Evolutionary conservation across 2,329 filamentous ascomycete species (phyloP), one percentile per base, ranked within the genome.

Genomic region (Scedosporium aurantiacum): DNA sequence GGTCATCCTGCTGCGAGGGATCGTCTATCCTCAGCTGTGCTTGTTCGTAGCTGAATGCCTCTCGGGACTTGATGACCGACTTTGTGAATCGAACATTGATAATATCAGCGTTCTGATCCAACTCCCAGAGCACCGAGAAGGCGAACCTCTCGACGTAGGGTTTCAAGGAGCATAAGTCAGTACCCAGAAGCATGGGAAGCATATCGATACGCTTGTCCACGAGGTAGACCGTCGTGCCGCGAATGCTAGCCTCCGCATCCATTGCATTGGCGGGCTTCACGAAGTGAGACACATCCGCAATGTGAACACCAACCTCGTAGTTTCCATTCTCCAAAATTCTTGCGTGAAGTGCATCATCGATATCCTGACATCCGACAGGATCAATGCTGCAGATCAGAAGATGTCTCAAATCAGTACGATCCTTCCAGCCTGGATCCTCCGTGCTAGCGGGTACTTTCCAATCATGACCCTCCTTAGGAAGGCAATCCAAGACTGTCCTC

Each of bases 201-300:
- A 99, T 99, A 78, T 99, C 95, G 68, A 99, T 99, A 68, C 94
- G 91, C 80, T 99, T 99, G 75, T 99, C 94, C 2, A 99, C 94
- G 16, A 99, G 80, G 72, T 99, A 99, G 28, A 99, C 94, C 0
- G 93, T 97, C 4, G 94, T 97, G 64, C 94, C 94, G 68, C 94
- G 88, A 69, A 96, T 85, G 70, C 91, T 94, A 2, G 94, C 94
- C 75, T 99, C 94, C 57, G 86, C 84, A 71, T 99, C 95, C 94
- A 99, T 99, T 60, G 94, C 88, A 69, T 93, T 99, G 73, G 90
- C 91, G 27, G 95, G 92, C 75, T 94, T 96, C 69, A 99, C 94
- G 70, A 99, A 99, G 75, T 99, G 89, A 8, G 94, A 97, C n/a
- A 99, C 94, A 73, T 99, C 94, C 28, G 94, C 95, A 73, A 99